Base-by-base conservation (phyloP, 2,329 filamentous ascomycete species). In the Beauveria sp. region DNA sequence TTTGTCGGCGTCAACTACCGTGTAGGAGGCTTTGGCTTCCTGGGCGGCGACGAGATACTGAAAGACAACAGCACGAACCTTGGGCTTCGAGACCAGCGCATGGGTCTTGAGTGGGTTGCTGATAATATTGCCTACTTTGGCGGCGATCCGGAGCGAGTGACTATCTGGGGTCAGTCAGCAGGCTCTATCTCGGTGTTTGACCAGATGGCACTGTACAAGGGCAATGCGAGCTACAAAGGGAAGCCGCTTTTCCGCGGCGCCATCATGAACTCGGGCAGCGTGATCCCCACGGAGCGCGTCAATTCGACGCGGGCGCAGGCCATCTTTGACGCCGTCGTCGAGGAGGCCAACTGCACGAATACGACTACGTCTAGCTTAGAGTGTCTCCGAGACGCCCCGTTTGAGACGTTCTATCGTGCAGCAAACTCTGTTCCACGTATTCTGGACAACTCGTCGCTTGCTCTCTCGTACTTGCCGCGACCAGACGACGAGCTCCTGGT, bases 391-490 rank as follows among this genome's bases (percentile, higher is more conserved):
- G 12, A 40, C 4, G 38, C 10, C 40, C 20, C 26, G 16, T 59
- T 53, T 24, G 48, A 38, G n/a, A 79, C 75, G 1, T 84, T 90
- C 66, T 79, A 91, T 31, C 75, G 82, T 43, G 89, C 90, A 0
- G 83, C 80, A 5, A 91, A 88, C 71, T 87, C 87, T 0, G 87
- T 91, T 0, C 88, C 90, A 0, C 82, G 83, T 0, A 75, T 92
- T 48, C 70, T 91, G 7, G 83, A 84, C 26, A 91, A 90, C 74
- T 80, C 74, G 64, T 87, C 87, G 0, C 76, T 93, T 7, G 84
- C 88, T 1, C 76, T 93, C 0, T 87, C 88, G 0, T 93, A 91
- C 68, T 75, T 92, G 0, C 90, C 89, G 8, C 86, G 89, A 0
- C 90, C 89, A 0, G 90, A 93, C 66, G 87, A 88, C 31, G 80